phyloP scores from a whole-genome alignment of 768 basidiomycete genomes.

The Russula dissimulans region DNA sequence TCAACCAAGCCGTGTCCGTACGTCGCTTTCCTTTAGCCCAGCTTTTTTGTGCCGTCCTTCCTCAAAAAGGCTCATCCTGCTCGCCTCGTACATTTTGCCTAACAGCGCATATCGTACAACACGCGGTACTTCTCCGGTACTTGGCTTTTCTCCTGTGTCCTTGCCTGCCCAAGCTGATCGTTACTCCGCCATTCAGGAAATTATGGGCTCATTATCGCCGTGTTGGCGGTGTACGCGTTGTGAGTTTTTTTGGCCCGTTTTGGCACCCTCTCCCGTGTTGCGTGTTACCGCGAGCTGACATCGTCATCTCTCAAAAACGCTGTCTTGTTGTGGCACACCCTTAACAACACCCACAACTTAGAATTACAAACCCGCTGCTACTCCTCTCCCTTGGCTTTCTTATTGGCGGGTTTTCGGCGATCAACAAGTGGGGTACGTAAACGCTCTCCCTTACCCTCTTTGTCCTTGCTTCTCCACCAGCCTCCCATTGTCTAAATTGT shows the following conservation, averaged over 20 bases:
- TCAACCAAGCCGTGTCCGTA: slow-evolving; percentile 71
- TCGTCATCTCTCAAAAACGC: not conserved
- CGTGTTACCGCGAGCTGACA: not conserved
- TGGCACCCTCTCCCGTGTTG: not conserved
- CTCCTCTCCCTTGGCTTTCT: slow-evolving; percentile 81
- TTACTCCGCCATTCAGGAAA: slow-evolving; percentile 47
- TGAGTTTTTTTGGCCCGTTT: slow-evolving; percentile 33
- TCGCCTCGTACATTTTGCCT: not conserved
- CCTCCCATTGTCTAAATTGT: not conserved
- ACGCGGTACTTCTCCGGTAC: slow-evolving; percentile 80
- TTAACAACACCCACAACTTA: slow-evolving; percentile 23
- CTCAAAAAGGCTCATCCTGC: too few relatives aligned
- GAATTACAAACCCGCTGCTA: slow-evolving; percentile 74
- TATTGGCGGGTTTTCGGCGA: slow-evolving; percentile 81
- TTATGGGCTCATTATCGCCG: slow-evolving; percentile 69
- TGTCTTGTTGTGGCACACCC: too few relatives aligned
- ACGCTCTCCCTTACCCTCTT: not conserved
- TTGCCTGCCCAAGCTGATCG: not conserved
- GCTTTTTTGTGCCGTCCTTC: not conserved
- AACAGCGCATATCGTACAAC: slow-evolving; percentile 87
- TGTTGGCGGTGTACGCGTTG: slow-evolving; percentile 82
- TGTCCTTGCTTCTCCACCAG: not conserved
- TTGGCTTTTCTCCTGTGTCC: not conserved
- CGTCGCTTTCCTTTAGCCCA: slow-evolving; percentile 24
- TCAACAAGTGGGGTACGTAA: slow-evolving; percentile 78